Evolutionary conservation across 2,329 filamentous ascomycete genomes (phyloP), one percentile per base, ranked within the genome.

Genomic region (Pseudogymnoascus sp.): DNA sequence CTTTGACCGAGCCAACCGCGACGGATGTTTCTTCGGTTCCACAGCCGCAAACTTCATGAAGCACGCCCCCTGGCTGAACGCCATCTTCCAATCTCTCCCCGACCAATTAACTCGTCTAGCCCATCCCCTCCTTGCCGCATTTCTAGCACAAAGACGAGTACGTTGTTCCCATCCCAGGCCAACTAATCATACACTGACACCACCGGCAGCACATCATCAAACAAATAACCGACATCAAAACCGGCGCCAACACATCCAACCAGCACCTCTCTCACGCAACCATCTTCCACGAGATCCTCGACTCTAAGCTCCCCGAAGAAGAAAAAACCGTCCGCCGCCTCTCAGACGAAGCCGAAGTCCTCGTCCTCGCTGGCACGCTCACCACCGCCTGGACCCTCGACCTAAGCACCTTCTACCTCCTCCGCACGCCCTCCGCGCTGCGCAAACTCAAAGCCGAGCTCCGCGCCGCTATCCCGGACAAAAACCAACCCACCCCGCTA

Each of bases 311-410:
- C 1, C 32, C 37, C n/a, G 57, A 39, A n/a, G 4, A 9, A 3
- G 57, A 38, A 11, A 58, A 39, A 39, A 3, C 34, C 7, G 18
- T 37, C 14, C 32, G 35, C 14, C 32, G 57, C 7, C 57, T 58
- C 18, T 37, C 32, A 6, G 57, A 39, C 7, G 57, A 58, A 58
- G 70, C 60, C 8, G 59, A 64, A 39, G 54, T 67, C 11, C 38
- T 67, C 9, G 64, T 67, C 1, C 61, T 61, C 1, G 76, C 75
- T 1, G 76, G 74, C 2, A 74, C 72, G 6, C 70, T 75, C 37
- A 78, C 75, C 0, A 72, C 70, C 0, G 69, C 68, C 8, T 70
- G 69, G 65, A 66, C 71, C 0, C 65, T 78, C n/a, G 64, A 70
- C 1, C 63, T 74, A 2, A 65, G 71, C 6, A 68, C 71, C 5